Percentiles rank a stretch among this genome's conserved stretches.
Evolutionary conservation across 2,329 filamentous ascomycete species (phyloP).

Genomic region (Thermoascus crustaceus): DNA sequence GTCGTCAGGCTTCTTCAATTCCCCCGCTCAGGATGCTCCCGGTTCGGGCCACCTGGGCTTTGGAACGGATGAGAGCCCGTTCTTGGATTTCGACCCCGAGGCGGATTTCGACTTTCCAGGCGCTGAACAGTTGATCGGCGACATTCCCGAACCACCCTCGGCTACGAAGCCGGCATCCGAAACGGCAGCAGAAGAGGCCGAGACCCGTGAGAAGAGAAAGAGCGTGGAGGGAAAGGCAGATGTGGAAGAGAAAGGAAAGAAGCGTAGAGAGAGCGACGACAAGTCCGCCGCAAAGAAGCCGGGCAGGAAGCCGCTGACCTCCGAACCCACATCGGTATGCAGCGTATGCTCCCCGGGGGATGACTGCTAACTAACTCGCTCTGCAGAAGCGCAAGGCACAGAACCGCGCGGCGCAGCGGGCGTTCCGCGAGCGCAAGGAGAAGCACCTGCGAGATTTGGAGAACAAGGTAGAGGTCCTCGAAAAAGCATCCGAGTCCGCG

Average conservation of each 20-base stretch:
- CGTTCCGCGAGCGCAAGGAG: slow-evolving; percentile 91
- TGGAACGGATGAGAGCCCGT: slow-evolving; percentile 62
- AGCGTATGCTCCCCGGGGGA: slow-evolving; percentile 3
- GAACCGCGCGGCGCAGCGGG: slow-evolving; percentile 83
- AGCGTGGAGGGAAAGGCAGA: slow-evolving; percentile 46
- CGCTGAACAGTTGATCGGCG: slow-evolving; percentile 65
- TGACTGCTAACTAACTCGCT: slow-evolving; percentile 14
- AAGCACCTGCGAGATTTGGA: slow-evolving; percentile 53
- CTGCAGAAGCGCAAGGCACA: slow-evolving; percentile 65
- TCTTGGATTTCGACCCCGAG: slow-evolving; percentile 72
- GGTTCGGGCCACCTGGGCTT: slow-evolving; percentile 45
- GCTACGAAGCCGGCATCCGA: slow-evolving; percentile 19
- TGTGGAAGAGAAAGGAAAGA: slow-evolving; percentile 56
- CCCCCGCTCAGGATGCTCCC: slow-evolving; percentile 26
- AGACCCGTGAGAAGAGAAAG: slow-evolving; percentile 56
- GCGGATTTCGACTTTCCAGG: slow-evolving; percentile 64
- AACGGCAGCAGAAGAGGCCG: slow-evolving; percentile 27
- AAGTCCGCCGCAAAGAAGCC: slow-evolving; percentile 93
- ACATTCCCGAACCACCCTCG: slow-evolving; percentile 50
- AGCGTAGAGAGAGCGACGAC: slow-evolving; percentile 70
- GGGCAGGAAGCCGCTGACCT: slow-evolving; percentile 88
- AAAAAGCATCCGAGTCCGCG: slow-evolving; percentile 73
- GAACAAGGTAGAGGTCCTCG: slow-evolving; percentile 53
- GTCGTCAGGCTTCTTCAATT: slow-evolving; percentile 24
- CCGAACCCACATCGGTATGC: slow-evolving; percentile 90